These are phyloP conservation scores for Trichothecium sympodiale DNA, from an alignment of 2,329 filamentous ascomycete genomes.

Conservation along the genomic window DNA sequence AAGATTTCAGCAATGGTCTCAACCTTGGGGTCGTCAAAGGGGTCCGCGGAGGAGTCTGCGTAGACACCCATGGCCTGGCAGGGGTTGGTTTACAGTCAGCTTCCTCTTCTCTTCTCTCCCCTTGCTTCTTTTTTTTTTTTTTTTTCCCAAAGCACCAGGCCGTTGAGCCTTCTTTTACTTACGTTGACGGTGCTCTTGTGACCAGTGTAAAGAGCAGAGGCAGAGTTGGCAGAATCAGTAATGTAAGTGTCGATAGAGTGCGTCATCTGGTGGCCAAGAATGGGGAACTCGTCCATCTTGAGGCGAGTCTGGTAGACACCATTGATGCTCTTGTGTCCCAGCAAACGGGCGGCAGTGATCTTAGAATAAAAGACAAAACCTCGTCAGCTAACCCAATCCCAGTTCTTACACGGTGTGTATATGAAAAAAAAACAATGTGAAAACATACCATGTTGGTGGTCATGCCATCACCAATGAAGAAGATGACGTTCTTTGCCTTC, in stretches of 20 bases:
- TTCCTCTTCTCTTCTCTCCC: conserved; percentile 23
- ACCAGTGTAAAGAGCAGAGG: conserved; percentile 69
- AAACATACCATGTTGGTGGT: conserved; percentile 55
- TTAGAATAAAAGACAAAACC: too few relatives aligned
- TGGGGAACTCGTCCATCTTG: conserved; percentile 72
- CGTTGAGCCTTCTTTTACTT: too few relatives aligned
- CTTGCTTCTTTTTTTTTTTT: conserved; percentile 30
- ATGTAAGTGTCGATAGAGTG: conserved; percentile 79
- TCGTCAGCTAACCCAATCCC: conserved; percentile 9
- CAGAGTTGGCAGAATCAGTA: conserved; percentile 78
- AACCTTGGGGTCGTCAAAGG: conserved; percentile 76
- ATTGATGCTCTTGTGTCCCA: conserved; percentile 74
- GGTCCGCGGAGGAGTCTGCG: conserved; percentile 60
- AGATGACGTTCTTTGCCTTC: conserved; percentile 74
- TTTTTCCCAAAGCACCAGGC: too few relatives aligned
- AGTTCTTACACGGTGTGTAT: too few relatives aligned
- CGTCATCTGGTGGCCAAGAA: conserved; percentile 83
- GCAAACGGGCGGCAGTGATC: conserved; percentile 67
- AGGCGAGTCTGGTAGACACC: conserved; percentile 70
- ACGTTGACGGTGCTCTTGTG: conserved; percentile 76
- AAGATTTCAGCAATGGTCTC: conserved; percentile 76
- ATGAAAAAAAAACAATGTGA: background rate
- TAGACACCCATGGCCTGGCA: conserved; percentile 41
- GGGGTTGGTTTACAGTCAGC: background rate
- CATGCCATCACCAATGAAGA: conserved; percentile 72